These are phyloP conservation scores for Populus tomentosa DNA, from an alignment of 441 rosid species.

Conservation along the genomic window DNA sequence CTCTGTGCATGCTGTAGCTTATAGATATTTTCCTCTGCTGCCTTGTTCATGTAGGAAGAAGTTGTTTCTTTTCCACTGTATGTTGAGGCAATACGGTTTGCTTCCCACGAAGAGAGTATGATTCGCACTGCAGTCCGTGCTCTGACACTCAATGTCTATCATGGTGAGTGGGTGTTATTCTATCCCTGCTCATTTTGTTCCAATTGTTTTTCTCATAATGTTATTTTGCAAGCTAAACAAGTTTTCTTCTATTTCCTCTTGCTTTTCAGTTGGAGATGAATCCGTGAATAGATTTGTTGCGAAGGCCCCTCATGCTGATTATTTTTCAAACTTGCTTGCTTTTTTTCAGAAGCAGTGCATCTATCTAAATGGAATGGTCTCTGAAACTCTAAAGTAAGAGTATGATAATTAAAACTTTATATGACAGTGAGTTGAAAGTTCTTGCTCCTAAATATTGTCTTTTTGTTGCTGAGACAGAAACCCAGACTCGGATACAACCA, in stretches of 20 bases:
- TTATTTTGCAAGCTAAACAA: not conserved
- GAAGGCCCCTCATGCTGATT: slow-evolving; percentile 50
- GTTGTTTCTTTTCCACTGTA: slow-evolving; percentile 94
- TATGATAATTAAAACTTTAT: slow-evolving; percentile 6
- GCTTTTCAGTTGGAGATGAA: slow-evolving; percentile 89
- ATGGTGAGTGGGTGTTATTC: slow-evolving; percentile 52
- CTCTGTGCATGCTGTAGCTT: not conserved
- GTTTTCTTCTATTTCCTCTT: slow-evolving; percentile 26
- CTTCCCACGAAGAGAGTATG: slow-evolving; percentile 99
- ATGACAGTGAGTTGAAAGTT: slow-evolving; percentile 1
- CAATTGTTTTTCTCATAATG: not conserved
- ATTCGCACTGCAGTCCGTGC: slow-evolving; percentile 97
- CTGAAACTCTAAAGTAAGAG: slow-evolving; percentile 47
- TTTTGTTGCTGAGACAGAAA: slow-evolving; percentile 53
- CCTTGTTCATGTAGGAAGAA: slow-evolving; percentile 64
- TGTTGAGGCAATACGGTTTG: slow-evolving; percentile 88
- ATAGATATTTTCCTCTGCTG: not conserved
- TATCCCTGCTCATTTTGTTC: slow-evolving; percentile 4
- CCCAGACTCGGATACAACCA: slow-evolving; percentile 39
- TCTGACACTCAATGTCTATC: slow-evolving; percentile 86
- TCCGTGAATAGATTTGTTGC: slow-evolving; percentile 56
- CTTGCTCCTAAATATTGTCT: slow-evolving; percentile 22
- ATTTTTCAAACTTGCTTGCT: slow-evolving; percentile 58
- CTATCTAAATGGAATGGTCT: slow-evolving; percentile 54
- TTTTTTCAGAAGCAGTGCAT: slow-evolving; percentile 64